Evolutionary conservation across 805 yeast genomes (phyloP), one percentile per base, ranked within the genome.

Genomic region (Komagataella kurtzmanii): DNA sequence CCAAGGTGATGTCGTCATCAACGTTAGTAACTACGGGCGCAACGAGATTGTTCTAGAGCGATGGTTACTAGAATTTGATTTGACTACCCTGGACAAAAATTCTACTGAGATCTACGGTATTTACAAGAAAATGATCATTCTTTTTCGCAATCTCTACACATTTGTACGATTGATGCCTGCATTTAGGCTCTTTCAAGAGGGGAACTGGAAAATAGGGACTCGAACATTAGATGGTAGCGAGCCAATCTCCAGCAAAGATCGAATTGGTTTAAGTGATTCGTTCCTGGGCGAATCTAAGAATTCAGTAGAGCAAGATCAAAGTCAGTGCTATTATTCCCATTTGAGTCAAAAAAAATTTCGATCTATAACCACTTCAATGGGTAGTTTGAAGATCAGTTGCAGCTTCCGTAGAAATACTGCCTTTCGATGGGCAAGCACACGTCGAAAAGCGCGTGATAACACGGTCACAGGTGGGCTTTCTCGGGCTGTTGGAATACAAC

Each of bases 11-110:
- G 40, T 30, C 10, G 40, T 30, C 14, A 14, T 30, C 14, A 30
- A 30, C 12, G 10, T 30, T 30, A 5, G 14, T 30, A 30, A 30
- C 14, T 10, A 30, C 40, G 40, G 8, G 4, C 40, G 40, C 14
- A 30, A 30, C 14, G 98, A 91, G 65, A 78, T 93, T n/a, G 97
- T 93, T 2, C 68, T 93, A 53, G 99, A 93, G 61, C 75, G 99
- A 54, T 93, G 99, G 99, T 72, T 88, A 21, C 68, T 93, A 40
- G 96, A 90, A 63, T 77, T 90, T 54, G 90, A 85, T 59, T 66
- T 77, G 17, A 69, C 67, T 46, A 64, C 63, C 23, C 70, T 61
- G 62, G 69, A 63, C 47, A 59, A 55, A 19, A 63, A 65, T 6
- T 54, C 66, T 3, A 73, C 72, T 19, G 93, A 86, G 51, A 71